Conservation (phyloP, 2,329 filamentous ascomycete genomes). For the Penicillium sp. region DNA sequence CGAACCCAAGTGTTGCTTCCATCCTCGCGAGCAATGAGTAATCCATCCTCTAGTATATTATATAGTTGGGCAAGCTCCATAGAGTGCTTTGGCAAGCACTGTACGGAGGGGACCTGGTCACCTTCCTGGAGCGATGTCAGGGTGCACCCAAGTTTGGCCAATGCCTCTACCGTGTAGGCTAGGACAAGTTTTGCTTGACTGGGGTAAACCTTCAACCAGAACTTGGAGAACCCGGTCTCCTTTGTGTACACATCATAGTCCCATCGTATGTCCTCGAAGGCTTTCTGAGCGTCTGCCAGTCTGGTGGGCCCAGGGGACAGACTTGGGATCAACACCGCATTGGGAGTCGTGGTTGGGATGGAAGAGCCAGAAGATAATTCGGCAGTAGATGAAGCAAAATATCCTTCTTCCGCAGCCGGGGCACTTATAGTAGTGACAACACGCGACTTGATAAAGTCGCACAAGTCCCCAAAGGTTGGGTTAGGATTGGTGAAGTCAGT, state of each 20-base stretch:
- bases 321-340: neutral
- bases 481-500: neutral
- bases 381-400: neutral
- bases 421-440: neutral
- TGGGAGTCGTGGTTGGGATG: neutral
- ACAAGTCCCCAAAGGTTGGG: neutral
- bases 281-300: neutral
- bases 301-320: neutral
- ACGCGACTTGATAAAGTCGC: neutral
- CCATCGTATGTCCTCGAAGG: neutral
- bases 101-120: neutral
- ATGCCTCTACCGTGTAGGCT: neutral
- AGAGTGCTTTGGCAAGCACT: neutral
- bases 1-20: neutral
- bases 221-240: neutral
- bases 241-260: neutral
- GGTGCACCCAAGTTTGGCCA: neutral
- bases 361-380: neutral
- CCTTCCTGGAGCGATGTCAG: neutral
- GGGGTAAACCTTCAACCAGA: neutral
- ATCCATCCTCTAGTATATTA: neutral
- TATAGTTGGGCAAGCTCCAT: neutral
- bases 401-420: neutral
- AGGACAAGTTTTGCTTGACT: neutral
- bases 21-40: neutral